phyloP scores from a whole-genome alignment of 345 rosid species.

The Cochlearia excelsa region DNA sequence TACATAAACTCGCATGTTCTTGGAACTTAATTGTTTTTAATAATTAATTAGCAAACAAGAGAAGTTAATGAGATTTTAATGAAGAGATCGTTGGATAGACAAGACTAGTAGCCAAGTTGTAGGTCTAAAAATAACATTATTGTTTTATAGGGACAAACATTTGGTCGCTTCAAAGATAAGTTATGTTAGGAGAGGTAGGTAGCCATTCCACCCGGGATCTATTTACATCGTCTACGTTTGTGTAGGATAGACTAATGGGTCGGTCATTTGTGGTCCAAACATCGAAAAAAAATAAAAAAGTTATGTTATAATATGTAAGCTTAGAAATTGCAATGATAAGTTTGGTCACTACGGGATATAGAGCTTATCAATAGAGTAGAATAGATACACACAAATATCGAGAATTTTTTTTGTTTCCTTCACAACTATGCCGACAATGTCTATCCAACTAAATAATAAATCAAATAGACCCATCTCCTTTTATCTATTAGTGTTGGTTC shows the following conservation, averaged over 20 bases:
- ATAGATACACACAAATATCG: conserved; percentile 16
- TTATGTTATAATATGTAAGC: conserved; percentile 16
- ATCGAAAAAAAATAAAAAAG: neutral
- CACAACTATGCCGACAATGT: conserved; percentile 9
- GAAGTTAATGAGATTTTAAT: conserved; percentile 14
- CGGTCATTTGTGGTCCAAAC: too few species aligned
- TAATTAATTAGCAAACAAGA: conserved; percentile 20
- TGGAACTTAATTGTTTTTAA: conserved; percentile 28
- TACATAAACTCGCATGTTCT: conserved; percentile 27
- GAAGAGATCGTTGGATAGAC: conserved; percentile 21
- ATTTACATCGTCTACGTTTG: too few species aligned
- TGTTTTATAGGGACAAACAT: conserved; percentile 19
- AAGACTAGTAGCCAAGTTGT: conserved; percentile 35
- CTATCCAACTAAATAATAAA: neutral
- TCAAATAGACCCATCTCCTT: too few species aligned
- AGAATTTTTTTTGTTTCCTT: conserved; percentile 25
- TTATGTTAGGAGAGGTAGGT: conserved; percentile 12
- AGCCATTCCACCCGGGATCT: too few species aligned
- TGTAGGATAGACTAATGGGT: too few species aligned
- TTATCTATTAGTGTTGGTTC: too few species aligned
- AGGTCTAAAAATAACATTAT: conserved; percentile 25
- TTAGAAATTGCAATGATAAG: conserved; percentile 30
- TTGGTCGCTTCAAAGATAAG: conserved; percentile 36
- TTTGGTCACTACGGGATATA: conserved; percentile 9
- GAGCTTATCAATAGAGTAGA: conserved; percentile 10